A percentile compares a stretch with the other conserved stretches of the same genome.
phyloP scores from a whole-genome alignment of 768 basidiomycete genomes.

The Leucocoprinus birnbaumii region DNA sequence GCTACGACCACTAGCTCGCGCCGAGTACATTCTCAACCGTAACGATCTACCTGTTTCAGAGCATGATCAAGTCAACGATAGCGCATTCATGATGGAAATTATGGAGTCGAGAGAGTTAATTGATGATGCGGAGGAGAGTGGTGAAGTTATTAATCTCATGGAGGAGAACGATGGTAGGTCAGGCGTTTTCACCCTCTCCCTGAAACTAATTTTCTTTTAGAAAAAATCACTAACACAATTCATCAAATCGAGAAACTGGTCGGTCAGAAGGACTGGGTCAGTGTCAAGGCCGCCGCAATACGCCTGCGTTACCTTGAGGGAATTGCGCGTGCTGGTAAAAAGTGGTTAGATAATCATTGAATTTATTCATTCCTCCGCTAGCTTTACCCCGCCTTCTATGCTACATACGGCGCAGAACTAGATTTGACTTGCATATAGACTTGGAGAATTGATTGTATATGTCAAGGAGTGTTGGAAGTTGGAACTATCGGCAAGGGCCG shows the following conservation, averaged over 20 bases:
- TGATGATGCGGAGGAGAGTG: conserved; percentile 53
- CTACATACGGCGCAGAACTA: too few species aligned
- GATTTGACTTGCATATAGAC: not conserved
- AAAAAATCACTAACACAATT: conserved; percentile 45
- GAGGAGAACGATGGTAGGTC: conserved; percentile 52
- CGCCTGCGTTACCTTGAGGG: conserved; percentile 73
- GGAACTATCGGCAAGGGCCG: conserved; percentile 10
- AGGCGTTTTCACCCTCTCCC: not conserved
- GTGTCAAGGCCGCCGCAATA: conserved; percentile 57
- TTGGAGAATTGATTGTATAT: not conserved
- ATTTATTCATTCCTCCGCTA: not conserved
- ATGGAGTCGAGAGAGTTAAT: conserved; percentile 79
- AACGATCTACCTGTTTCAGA: conserved; percentile 62
- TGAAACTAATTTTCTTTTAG: conserved; percentile 30
- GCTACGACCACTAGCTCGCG: conserved; percentile 66
- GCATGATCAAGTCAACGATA: conserved; percentile 69
- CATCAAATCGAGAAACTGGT: conserved; percentile 47
- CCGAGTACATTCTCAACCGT: conserved; percentile 74
- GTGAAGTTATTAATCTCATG: conserved; percentile 48
- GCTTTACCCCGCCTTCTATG: too few species aligned
- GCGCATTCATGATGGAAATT: conserved; percentile 68
- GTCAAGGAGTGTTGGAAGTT: too few species aligned
- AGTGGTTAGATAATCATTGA: conserved; percentile 31
- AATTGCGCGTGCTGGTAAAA: conserved; percentile 50
- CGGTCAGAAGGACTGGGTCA: conserved; percentile 47